These are phyloP conservation scores for Fusarium beomiforme DNA, from an alignment of 2,329 filamentous ascomycete genomes.

Conservation along the genomic window DNA sequence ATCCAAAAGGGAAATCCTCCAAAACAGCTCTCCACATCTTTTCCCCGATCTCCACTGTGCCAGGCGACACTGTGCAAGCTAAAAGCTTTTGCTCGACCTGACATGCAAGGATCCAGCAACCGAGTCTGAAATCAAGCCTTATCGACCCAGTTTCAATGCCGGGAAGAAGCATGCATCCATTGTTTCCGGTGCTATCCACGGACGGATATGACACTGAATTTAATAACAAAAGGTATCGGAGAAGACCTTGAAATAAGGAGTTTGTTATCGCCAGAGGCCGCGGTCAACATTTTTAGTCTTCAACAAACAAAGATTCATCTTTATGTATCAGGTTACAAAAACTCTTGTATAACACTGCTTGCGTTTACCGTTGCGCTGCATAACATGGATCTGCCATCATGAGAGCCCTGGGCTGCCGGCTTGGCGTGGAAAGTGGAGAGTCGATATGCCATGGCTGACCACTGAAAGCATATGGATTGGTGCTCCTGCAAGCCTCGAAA, in stretches of 20 bases:
- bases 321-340: background rate
- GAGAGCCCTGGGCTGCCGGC: conserved; percentile 12
- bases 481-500: conserved; percentile 15
- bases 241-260: background rate
- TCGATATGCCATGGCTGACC: conserved; percentile 25
- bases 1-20: conserved; percentile 19
- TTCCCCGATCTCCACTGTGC: conserved; percentile 21
- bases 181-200: conserved; percentile 32
- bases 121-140: conserved; percentile 23
- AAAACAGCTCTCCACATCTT: conserved; percentile 20
- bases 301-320: conserved; percentile 33
- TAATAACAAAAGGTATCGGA: background rate
- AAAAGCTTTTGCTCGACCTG: conserved; percentile 10
- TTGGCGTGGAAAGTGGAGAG: conserved; percentile 20
- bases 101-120: conserved; percentile 21
- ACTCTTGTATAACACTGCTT: conserved; percentile 1
- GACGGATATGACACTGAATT: background rate
- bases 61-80: conserved; percentile 24
- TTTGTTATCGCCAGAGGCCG: background rate
- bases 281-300: conserved; percentile 17
- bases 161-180: conserved; percentile 37
- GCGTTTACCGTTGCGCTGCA: background rate
- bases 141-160: conserved; percentile 36
- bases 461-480: conserved; percentile 36
- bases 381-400: conserved; percentile 26